Evolutionary conservation across 1,139 yeast species (phyloP), one percentile per base, ranked within the genome.

Genomic region (Meyerozyma elateridarum): DNA sequence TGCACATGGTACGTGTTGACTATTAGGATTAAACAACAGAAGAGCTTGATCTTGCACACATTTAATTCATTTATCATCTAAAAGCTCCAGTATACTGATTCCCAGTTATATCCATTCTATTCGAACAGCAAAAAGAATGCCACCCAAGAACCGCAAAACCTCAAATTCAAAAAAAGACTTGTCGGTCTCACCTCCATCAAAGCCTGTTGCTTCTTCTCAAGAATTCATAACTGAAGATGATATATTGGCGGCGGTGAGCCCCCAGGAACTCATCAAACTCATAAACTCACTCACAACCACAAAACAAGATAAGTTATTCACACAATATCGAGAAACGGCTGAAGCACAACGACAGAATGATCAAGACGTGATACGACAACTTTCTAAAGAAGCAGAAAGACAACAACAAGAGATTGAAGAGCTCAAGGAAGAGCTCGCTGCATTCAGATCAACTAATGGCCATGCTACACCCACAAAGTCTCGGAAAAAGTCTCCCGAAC

Each of bases 171-270:
- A n/a, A n/a, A n/a, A n/a, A n/a, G n/a, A n/a, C n/a, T n/a, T n/a
- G n/a, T n/a, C n/a, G n/a, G n/a, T n/a, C n/a, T n/a, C n/a, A n/a
- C n/a, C n/a, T n/a, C n/a, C n/a, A n/a, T n/a, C n/a, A n/a, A n/a
- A n/a, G n/a, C n/a, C n/a, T n/a, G n/a, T n/a, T n/a, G n/a, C n/a
- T n/a, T n/a, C n/a, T n/a, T n/a, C n/a, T n/a, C n/a, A n/a, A n/a
- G n/a, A n/a, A n/a, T n/a, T n/a, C 15, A 48, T 61, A 28, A 52
- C 65, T 1, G 69, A 64, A 33, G 49, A 52, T 28, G 70, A 62
- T 26, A 56, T 66, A 8, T 24, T 60, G 9, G 44, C 52, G 6
- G 52, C 61, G 9, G 46, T 42, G 8, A 50, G 53, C 28, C 45
- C 50, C 30, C 56, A 51, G 11, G 54, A 59, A 16, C 40, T 67